Evolutionary conservation across 129 eudicot species (phyloP), one percentile per base, ranked within the genome.

Genomic region (Saposhnikovia divaricata): DNA sequence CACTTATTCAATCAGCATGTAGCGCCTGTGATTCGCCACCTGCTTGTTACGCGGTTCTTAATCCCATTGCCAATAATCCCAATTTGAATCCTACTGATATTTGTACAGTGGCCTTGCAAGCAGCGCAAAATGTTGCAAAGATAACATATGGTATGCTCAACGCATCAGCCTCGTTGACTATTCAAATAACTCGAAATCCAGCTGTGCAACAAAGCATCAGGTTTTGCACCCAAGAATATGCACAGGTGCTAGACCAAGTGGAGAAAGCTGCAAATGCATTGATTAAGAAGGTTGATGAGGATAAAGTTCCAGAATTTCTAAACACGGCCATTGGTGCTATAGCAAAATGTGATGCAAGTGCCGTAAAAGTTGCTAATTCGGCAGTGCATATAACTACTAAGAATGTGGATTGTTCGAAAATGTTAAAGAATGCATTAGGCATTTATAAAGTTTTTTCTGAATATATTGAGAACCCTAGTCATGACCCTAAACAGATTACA

Each of bases 291-390:
- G 46, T 39, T 71, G 47, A 71, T 39, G 46, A 16, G n/a, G 25
- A 37, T 7, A 71, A 39, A 16, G 46, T 71, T 37, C 75, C 75
- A 19, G 46, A 71, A 1, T 71, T 5, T 71, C 11, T 71, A 7
- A 71, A 14, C 45, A 3, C 45, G 4, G 75, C 75, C 14, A 71
- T 71, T 71, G 75, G 25, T 37, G 12, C 75, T 37, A 6, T 71
- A 7, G 45, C 75, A 14, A 71, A 71, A 71, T 71, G 75, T 71
- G 75, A 71, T 39, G 75, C 75, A 38, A 34, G 46, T 71, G 75
- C 45, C 0, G 23, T 3, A 0, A 71, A 71, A 71, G 25, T 39
- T 37, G 46, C 75, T 38, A 39, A 9, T 19, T 34, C 45, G 25
- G 45, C n/a, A 39, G 14, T 71, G 47, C 75, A 71, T 9, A 39